A percentile compares a stretch with the other conserved stretches of the same genome.
phyloP scores from a whole-genome alignment of 129 eudicot species.

The Ambrosia artemisiifolia region DNA sequence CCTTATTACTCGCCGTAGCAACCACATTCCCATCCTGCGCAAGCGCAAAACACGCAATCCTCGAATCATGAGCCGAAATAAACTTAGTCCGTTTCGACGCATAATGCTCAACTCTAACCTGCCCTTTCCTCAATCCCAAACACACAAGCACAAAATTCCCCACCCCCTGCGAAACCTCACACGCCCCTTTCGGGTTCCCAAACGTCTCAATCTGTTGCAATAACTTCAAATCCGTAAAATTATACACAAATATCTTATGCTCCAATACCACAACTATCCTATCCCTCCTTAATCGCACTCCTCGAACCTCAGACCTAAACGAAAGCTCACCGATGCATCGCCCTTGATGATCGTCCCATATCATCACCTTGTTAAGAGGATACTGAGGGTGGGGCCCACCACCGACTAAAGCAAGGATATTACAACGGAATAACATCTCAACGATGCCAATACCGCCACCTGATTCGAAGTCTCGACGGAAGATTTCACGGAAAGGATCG shows the following conservation, averaged over 20 bases:
- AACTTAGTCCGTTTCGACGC: constrained; percentile 67
- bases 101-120: constrained; percentile 73
- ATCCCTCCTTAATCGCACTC: constrained; percentile 65
- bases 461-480: constrained; percentile 32
- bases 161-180: constrained; percentile 63
- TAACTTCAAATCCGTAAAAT: constrained; percentile 70
- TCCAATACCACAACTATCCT: constrained; percentile 69
- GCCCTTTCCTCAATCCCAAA: constrained; percentile 78
- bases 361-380: constrained; percentile 75
- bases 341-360: constrained; percentile 16
- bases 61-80: constrained; percentile 81
- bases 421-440: constrained; percentile 82
- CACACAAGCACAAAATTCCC: constrained; percentile 74
- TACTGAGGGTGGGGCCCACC: constrained; percentile 83
- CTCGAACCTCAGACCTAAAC: constrained; percentile 75
- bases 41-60: constrained; percentile 70
- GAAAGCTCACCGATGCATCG: constrained; percentile 81
- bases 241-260: constrained; percentile 79
- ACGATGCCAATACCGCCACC: constrained; percentile 81
- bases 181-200: constrained; percentile 77
- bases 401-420: constrained; percentile 77
- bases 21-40: constrained; percentile 68
- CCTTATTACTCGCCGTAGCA: constrained; percentile 82
- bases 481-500: constrained; percentile 65
- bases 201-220: constrained; percentile 80